Evolutionary conservation across 106 monocot species (phyloP), one percentile per base, ranked within the genome.

Genomic region (Narthecium ossifragum): DNA sequence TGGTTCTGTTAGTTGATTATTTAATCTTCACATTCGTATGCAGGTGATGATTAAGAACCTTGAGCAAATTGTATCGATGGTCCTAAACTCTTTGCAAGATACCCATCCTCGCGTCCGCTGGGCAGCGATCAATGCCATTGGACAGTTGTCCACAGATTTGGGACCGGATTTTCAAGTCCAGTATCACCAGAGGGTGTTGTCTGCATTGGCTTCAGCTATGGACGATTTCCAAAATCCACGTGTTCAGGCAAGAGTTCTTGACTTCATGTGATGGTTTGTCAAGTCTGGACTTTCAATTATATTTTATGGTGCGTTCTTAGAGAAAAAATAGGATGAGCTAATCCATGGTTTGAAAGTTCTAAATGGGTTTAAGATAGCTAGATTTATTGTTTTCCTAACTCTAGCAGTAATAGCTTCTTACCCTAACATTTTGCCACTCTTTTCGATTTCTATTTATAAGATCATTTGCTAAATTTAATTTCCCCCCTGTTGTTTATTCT

Each of bases 141-240:
- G 90, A 31, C 90, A 98, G 76, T 70, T 98, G 46, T 98, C 96
- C 1, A 90, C 90, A 0, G 90, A 98, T 75, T 68, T 98, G 53
- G 90, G 96, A 29, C 90, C 96, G 2, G 90, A 98, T 47, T 60
- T 98, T 51, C 96, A 98, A 63, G 36, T 84, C 15, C 78, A 84
- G 53, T 90, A 98, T 74, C 96, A 98, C 54, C 80, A 78, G 55
- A 52, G 61, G 20, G 84, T 90, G 58, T 60, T 98, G 4, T 90
- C 96, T 61, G 96, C 96, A 37, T 66, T 98, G 57, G 96, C 81
- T 28, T 85, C 73, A 20, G 86, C 90, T 17, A 86, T 98, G 90
- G 90, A 90, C 77, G 96, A 98, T 79, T 98, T 90, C 36, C 86
- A 86, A 62, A 98, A 98, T 73, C 90, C 90, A 9, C 86, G 96